Evolutionary conservation across 1,284 basidiomycete genomes (phyloP).

Genomic region (Malassezia slooffiae): DNA sequence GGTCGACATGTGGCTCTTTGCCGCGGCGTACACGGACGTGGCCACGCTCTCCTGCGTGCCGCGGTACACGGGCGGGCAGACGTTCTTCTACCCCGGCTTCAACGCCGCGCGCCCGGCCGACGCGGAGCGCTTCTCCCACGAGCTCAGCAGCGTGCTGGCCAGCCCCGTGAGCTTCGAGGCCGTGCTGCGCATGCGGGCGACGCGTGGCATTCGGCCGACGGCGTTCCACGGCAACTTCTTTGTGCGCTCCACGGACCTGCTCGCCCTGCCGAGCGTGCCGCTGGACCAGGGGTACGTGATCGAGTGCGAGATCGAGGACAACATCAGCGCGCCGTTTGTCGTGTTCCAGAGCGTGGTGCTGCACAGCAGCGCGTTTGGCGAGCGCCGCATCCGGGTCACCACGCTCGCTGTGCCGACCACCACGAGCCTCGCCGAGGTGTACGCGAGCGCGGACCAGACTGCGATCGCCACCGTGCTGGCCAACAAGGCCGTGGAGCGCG

Average conservation of each 20-base stretch:
- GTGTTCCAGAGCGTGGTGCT: conserved; percentile 92
- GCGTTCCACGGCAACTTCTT: conserved; percentile 99
- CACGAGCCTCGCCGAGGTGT: conserved; percentile 80
- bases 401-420: conserved; percentile 88
- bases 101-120: conserved; percentile 88
- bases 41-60: conserved; percentile 83
- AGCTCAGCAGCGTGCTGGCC: conserved; percentile 83
- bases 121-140: conserved; percentile 92
- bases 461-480: conserved; percentile 80
- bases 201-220: conserved; percentile 75
- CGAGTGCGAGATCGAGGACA: conserved; percentile 94
- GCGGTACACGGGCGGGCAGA: conserved; percentile 94
- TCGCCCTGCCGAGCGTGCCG: conserved; percentile 91
- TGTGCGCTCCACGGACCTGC: conserved; percentile 88
- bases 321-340: conserved; percentile 78
- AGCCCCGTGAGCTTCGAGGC: conserved; percentile 94
- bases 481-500: conserved; percentile 93
- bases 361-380: conserved; percentile 91
- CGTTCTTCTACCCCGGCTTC: conserved; percentile 97
- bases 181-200: conserved; percentile 87
- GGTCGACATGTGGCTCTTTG: conserved; percentile 98
- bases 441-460: conserved; percentile 85
- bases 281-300: conserved; percentile 94
- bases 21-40: conserved; percentile 84
- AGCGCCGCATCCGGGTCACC: conserved; percentile 88